Evolutionary conservation across 441 rosid genomes (phyloP).

Genomic region (Codiaeum variegatum): DNA sequence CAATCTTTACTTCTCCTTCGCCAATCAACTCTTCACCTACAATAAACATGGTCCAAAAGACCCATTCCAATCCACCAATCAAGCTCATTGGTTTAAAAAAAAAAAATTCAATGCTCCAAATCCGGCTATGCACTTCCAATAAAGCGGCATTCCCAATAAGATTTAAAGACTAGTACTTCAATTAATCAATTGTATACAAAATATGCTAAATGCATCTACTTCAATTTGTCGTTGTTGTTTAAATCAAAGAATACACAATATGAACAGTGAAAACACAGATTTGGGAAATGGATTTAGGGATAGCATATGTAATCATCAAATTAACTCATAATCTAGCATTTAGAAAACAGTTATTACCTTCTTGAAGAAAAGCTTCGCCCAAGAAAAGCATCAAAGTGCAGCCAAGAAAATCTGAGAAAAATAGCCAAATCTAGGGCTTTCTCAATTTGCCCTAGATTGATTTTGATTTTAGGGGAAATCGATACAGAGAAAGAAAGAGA

Average conservation of each 20-base stretch:
- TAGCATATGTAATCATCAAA: neutral
- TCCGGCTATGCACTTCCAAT: neutral
- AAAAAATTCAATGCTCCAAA: neutral
- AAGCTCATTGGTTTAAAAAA: neutral
- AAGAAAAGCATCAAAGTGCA: neutral
- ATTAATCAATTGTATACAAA: neutral
- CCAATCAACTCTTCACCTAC: conserved; percentile 18
- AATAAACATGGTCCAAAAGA: neutral
- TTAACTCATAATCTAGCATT: neutral
- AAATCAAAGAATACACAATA: neutral
- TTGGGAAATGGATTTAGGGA: neutral
- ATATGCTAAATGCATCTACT: neutral
- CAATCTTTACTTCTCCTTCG: conserved; percentile 10
- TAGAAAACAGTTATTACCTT: neutral
- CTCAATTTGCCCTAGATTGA: conserved; percentile 3
- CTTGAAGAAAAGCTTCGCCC: neutral
- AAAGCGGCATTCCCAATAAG: neutral
- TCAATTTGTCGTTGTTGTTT: neutral
- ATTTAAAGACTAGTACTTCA: neutral
- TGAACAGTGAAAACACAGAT: neutral
- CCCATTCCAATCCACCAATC: neutral
- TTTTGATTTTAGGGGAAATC: neutral
- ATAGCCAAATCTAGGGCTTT: neutral
- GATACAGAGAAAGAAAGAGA: neutral
- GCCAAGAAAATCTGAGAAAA: neutral